Percentiles rank a stretch among this genome's conserved stretches.
Conservation (phyloP, 2,329 filamentous ascomycete genomes). For the Alternaria alternata region DNA sequence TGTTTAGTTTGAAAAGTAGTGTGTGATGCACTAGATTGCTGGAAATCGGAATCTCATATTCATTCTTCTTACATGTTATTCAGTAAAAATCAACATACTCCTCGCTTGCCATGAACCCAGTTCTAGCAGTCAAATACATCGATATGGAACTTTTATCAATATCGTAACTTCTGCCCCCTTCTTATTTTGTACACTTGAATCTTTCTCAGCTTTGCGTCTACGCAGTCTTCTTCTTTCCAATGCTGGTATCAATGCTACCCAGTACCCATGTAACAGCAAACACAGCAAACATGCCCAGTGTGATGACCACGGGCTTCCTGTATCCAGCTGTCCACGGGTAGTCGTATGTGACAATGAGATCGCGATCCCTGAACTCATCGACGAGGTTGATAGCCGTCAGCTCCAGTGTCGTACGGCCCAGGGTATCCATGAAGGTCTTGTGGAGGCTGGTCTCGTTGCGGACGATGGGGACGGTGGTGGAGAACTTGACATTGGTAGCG, state of each 20-base stretch:
- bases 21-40: constrained; percentile 9
- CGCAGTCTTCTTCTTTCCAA: constrained; percentile 65
- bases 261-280: constrained; percentile 79
- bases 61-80: constrained; percentile 32
- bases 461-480: constrained; percentile 75
- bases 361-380: constrained; percentile 85
- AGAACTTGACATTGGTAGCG: constrained; percentile 81
- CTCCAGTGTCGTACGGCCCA: constrained; percentile 83
- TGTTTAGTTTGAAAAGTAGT: background rate
- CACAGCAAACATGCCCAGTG: constrained; percentile 74
- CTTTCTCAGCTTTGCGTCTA: constrained; percentile 17
- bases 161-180: background rate
- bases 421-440: constrained; percentile 91
- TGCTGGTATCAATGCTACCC: constrained; percentile 81
- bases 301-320: constrained; percentile 86
- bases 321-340: constrained; percentile 77
- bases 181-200: constrained; percentile 2
- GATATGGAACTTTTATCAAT: background rate
- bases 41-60: constrained; percentile 19
- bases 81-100: background rate
- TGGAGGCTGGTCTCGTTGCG: constrained; percentile 70
- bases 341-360: constrained; percentile 87
- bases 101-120: constrained; percentile 11
- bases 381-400: constrained; percentile 86
- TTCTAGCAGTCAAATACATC: constrained; percentile 6